Evolutionary conservation across 306 rosid species (phyloP), one percentile per base, ranked within the genome.

Genomic region (Cucumis hystrix): DNA sequence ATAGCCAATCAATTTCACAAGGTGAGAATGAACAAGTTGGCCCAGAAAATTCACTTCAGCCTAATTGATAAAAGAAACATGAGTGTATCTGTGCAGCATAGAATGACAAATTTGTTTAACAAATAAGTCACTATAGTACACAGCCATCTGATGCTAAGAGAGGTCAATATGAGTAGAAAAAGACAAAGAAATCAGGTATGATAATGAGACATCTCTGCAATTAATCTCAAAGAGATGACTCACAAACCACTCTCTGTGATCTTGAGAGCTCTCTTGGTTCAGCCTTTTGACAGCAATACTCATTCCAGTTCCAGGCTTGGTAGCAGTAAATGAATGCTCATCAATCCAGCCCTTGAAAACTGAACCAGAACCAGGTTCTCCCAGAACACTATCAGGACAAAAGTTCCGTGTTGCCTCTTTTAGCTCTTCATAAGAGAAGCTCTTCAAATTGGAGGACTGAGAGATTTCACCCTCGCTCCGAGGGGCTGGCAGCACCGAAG

Each of bases 331-430:
- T 12, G 87, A 64, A 70, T 84, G 72, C 76, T 90, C 89, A 75
- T 88, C 89, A 15, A 90, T 87, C 95, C 95, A 90, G 40, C 95
- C 95, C 76, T 88, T 90, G 78, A 84, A 90, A 67, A 90, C 92
- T 16, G 90, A 90, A 69, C 92, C 89, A 68, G 88, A 88, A 67
- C 87, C 90, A 71, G 92, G 90, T 86, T 86, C 89, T 79, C 91
- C 90, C 37, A 89, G 82, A 60, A 89, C 91, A 74, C 85, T 89
- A 52, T 87, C 87, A 0, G 87, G 89, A 28, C 90, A 88, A 79
- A 90, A 90, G 81, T 90, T 87, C 80, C 92, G 77, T n/a, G 95
- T 90, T n/a, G 95, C 89, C n/a, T 60, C 82, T 65, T 57, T 39
- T 79, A 84, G 80, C 77, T 84, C 91, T 10, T 76, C 64, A 13